Conservation (phyloP, 768 basidiomycete genomes). For the Cystoderma amianthinum region DNA sequence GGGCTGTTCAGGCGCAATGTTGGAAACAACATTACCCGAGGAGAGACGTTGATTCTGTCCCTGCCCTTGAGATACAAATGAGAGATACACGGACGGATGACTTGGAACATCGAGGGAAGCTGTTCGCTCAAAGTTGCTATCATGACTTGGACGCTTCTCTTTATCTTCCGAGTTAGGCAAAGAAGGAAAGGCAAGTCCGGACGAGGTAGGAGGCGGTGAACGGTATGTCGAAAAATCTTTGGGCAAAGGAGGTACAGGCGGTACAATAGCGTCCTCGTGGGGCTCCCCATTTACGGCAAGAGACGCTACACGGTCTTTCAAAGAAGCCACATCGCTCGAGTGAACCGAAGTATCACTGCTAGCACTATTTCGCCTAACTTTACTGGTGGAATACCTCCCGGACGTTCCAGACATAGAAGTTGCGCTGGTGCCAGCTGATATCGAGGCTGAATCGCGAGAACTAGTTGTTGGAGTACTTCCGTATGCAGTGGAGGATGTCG, state of each 20-base stretch:
- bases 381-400: slow-evolving; percentile 61
- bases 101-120: slow-evolving; percentile 46
- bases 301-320: slow-evolving; percentile 64
- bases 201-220: slow-evolving; percentile 58
- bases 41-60: slow-evolving; percentile 33
- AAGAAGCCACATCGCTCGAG: slow-evolving; percentile 54
- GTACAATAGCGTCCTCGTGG: slow-evolving; percentile 63
- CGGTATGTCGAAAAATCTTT: slow-evolving; percentile 81
- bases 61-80: slow-evolving; percentile 21
- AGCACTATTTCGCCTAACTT: slow-evolving; percentile 73
- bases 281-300: slow-evolving; percentile 54
- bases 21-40: slow-evolving; percentile 26
- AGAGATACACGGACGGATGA: slow-evolving; percentile 21
- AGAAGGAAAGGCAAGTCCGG: slow-evolving; percentile 44
- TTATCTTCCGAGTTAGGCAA: slow-evolving; percentile 33
- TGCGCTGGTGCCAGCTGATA: slow-evolving; percentile 70
- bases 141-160: slow-evolving; percentile 34
- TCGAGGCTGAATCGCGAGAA: slow-evolving; percentile 81
- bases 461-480: slow-evolving; percentile 72
- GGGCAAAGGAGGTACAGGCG: slow-evolving; percentile 88
- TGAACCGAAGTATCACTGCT: slow-evolving; percentile 80
- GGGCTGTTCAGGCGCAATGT: slow-evolving; percentile 36
- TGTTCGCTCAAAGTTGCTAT: slow-evolving; percentile 38
- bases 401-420: slow-evolving; percentile 73
- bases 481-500: slow-evolving; percentile 84